phyloP scores from a whole-genome alignment of 169 alveolate genomes.

The Cryptosporidium sp. region DNA sequence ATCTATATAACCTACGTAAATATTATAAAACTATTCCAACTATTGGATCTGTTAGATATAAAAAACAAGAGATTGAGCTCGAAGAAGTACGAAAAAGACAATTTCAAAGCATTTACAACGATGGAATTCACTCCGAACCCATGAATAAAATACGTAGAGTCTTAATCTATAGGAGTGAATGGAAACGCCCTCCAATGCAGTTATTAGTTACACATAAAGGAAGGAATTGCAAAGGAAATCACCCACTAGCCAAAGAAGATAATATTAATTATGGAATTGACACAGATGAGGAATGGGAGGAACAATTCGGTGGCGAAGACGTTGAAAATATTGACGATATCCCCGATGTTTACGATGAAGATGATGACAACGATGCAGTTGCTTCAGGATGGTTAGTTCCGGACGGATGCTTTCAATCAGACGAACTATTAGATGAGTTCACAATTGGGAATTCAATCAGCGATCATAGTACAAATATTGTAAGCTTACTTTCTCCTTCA shows the following conservation, averaged over 20 bases:
- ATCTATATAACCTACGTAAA: background rate
- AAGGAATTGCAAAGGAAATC: slow-evolving; percentile 35
- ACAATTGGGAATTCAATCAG: background rate
- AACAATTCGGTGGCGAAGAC: slow-evolving; percentile 72
- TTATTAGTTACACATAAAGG: slow-evolving; percentile 48
- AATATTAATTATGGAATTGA: slow-evolving; percentile 58
- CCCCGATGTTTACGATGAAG: slow-evolving; percentile 37
- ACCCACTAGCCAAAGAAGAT: slow-evolving; percentile 62
- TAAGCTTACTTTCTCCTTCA: slow-evolving; percentile 18
- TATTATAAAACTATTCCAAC: slow-evolving; percentile 57
- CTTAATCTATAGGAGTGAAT: slow-evolving; percentile 60
- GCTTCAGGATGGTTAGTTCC: slow-evolving; percentile 75
- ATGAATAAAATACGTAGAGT: slow-evolving; percentile 23
- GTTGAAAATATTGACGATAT: slow-evolving; percentile 62
- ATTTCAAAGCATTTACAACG: slow-evolving; percentile 55
- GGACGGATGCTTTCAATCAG: slow-evolving; percentile 66
- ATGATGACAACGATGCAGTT: slow-evolving; percentile 71
- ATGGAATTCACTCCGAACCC: slow-evolving; percentile 19
- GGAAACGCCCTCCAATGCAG: slow-evolving; percentile 72
- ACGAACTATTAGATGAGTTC: slow-evolving; percentile 48
- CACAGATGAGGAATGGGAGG: slow-evolving; percentile 76
- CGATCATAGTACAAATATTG: background rate
- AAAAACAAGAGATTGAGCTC: slow-evolving; percentile 31
- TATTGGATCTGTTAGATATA: slow-evolving; percentile 22
- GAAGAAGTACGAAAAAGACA: slow-evolving; percentile 60